Percentiles rank a stretch among this genome's conserved stretches.
These are phyloP conservation scores for Musa balbisiana DNA, from an alignment of 202 grass and related monocot species.

Conservation along the genomic window DNA sequence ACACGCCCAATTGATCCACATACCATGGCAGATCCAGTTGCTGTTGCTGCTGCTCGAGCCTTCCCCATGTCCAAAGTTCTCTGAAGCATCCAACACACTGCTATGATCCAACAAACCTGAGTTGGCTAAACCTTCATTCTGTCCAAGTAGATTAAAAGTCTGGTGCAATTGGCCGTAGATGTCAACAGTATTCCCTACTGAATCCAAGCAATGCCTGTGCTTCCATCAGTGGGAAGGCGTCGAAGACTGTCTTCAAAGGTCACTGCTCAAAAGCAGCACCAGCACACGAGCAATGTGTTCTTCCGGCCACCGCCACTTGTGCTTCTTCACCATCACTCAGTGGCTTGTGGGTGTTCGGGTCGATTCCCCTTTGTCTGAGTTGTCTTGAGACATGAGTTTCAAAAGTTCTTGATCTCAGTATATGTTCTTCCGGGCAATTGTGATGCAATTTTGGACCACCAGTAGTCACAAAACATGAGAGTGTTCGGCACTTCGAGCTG, in stretches of 20 bases:
- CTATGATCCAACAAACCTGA: too few relatives aligned
- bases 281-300: background rate
- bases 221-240: slow-evolving; percentile 31
- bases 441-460: slow-evolving; percentile 1
- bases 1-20: background rate
- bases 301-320: background rate
- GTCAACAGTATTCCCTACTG: too few relatives aligned
- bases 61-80: slow-evolving; percentile 43
- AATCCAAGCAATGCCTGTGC: background rate
- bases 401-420: slow-evolving; percentile 1
- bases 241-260: slow-evolving; percentile 28
- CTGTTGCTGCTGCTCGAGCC: slow-evolving; percentile 56
- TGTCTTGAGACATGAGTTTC: background rate
- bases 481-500: background rate
- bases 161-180: too few relatives aligned
- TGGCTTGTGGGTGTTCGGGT: background rate
- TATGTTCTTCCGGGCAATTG: background rate
- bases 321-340: background rate
- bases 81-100: slow-evolving; percentile 33
- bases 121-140: too few relatives aligned
- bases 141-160: too few relatives aligned
- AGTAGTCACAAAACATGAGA: background rate
- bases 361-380: background rate
- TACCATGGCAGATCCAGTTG: slow-evolving; percentile 42
- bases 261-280: background rate